Conservation (phyloP, 441 rosid species). For the Erodium trifolium region DNA sequence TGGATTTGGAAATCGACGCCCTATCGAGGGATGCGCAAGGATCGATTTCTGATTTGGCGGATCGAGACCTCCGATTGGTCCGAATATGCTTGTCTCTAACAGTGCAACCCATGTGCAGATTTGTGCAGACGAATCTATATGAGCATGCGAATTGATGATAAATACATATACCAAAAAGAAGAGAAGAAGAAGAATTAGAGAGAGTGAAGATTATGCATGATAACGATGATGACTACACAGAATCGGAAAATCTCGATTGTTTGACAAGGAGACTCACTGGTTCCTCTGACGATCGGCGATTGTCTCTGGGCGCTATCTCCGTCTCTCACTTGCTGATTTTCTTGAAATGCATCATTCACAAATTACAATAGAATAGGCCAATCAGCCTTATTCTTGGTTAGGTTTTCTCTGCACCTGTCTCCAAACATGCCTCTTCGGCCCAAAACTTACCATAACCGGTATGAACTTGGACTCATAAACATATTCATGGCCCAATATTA, state of each 20-base stretch:
- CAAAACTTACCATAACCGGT: background rate
- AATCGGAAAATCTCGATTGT: background rate
- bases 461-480: background rate
- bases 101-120: background rate
- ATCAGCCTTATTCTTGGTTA: background rate
- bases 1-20: background rate
- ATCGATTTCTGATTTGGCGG: background rate
- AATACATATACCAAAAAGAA: background rate
- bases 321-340: slow-evolving; percentile 7
- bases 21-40: background rate
- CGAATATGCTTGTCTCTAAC: background rate
- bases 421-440: slow-evolving; percentile 3
- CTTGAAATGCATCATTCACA: background rate
- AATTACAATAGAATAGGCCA: background rate
- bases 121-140: background rate
- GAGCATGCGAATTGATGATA: background rate
- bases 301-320: background rate
- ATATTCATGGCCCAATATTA: background rate
- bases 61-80: background rate
- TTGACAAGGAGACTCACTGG: slow-evolving; percentile 8
- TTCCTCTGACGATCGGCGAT: slow-evolving; percentile 5
- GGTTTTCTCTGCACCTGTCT: background rate
- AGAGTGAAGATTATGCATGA: background rate
- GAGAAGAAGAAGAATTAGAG: background rate
- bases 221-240: background rate